Evolutionary conservation across 2,329 filamentous ascomycete genomes (phyloP).

Genomic region (Paraphoma chrysanthemicola): DNA sequence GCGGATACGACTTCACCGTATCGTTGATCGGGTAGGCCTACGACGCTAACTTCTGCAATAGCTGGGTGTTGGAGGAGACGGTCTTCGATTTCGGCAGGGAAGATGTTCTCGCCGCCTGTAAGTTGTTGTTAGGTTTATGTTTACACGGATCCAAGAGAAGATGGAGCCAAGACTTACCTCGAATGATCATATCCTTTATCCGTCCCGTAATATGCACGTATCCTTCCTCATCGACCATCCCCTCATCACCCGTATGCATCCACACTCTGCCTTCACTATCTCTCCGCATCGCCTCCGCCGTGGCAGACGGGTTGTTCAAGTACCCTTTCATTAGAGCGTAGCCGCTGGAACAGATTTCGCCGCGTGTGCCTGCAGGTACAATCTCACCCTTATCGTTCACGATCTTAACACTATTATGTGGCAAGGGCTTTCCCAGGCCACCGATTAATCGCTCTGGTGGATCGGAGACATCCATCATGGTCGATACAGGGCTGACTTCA

Average conservation of each 20-base stretch:
- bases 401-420: slow-evolving; percentile 75
- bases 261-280: slow-evolving; percentile 61
- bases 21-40: slow-evolving; percentile 69
- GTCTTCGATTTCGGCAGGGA: slow-evolving; percentile 77
- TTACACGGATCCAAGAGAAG: neutral
- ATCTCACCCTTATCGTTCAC: slow-evolving; percentile 69
- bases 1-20: slow-evolving; percentile 75
- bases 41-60: slow-evolving; percentile 69
- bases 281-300: slow-evolving; percentile 71
- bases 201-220: slow-evolving; percentile 75
- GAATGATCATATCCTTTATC: slow-evolving; percentile 80
- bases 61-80: slow-evolving; percentile 67
- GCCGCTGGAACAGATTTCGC: slow-evolving; percentile 78
- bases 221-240: slow-evolving; percentile 46
- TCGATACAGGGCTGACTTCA: slow-evolving; percentile 76
- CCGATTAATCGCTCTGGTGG: slow-evolving; percentile 68
- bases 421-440: slow-evolving; percentile 77
- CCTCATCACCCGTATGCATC: slow-evolving; percentile 44
- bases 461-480: slow-evolving; percentile 78
- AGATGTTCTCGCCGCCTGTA: slow-evolving; percentile 45
- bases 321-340: slow-evolving; percentile 73
- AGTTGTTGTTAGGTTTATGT: neutral
- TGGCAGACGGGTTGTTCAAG: slow-evolving; percentile 73
- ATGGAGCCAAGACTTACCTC: slow-evolving; percentile 53
- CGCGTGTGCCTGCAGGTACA: slow-evolving; percentile 69